Evolutionary conservation across 305 asterid species (phyloP).

Genomic region (Nicotiana rustica): DNA sequence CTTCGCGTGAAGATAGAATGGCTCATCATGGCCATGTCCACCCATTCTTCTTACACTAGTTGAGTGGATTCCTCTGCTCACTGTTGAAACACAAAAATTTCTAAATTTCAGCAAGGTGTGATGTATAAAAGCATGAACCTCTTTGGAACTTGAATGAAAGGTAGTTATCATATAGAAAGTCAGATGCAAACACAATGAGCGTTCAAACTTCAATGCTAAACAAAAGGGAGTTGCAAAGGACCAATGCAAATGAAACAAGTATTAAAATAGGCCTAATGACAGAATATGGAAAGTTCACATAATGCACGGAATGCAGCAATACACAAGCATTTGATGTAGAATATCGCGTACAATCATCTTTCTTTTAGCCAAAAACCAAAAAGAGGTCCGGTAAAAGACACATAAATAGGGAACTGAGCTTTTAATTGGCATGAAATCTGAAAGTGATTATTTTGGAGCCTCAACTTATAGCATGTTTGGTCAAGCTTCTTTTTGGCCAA

Average conservation of each 20-base stretch:
- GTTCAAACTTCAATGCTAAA: neutral
- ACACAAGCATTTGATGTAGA: neutral
- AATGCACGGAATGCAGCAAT: neutral
- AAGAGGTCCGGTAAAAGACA: neutral
- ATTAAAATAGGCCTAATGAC: neutral
- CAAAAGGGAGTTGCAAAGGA: neutral
- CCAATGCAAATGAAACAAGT: neutral
- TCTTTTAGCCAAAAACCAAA: neutral
- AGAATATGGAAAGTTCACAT: neutral
- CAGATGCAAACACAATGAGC: neutral
- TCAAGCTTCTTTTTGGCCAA: too few species aligned
- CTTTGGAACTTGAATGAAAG: neutral
- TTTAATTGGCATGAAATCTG: neutral
- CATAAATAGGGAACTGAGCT: neutral
- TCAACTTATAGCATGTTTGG: neutral
- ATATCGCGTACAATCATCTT: neutral
- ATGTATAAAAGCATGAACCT: neutral
- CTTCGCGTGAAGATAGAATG: slow-evolving; percentile 83
- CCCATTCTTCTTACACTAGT: slow-evolving; percentile 78
- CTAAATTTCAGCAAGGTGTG: neutral
- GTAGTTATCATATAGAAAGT: neutral
- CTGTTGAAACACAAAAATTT: slow-evolving; percentile 46
- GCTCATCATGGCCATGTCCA: slow-evolving; percentile 88
- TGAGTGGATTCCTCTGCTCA: slow-evolving; percentile 73
- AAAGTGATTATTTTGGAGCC: neutral